Evolutionary conservation across 306 rosid species (phyloP).

Genomic region (Pterocarpus macrocarpus): DNA sequence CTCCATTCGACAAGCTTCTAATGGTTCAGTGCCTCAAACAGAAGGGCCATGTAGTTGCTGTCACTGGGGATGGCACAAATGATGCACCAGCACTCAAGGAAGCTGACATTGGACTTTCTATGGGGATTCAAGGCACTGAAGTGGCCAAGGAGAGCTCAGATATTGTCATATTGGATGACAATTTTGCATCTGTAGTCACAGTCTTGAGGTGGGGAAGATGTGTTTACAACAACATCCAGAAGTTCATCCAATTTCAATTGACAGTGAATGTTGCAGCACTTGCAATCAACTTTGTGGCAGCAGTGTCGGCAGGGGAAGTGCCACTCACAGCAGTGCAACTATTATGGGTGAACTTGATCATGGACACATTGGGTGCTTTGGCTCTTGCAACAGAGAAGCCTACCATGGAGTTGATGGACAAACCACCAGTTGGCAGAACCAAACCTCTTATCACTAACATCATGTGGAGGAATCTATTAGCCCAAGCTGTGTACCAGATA

Average conservation of each 20-base stretch:
- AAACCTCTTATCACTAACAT: slow-evolving; percentile 50
- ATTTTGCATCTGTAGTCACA: slow-evolving; percentile 47
- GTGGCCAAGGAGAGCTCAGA: slow-evolving; percentile 58
- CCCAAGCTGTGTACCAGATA: slow-evolving; percentile 53
- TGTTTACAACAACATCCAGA: slow-evolving; percentile 53
- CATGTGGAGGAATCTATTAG: slow-evolving; percentile 51
- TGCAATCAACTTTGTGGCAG: slow-evolving; percentile 50
- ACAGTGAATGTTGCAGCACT: slow-evolving; percentile 54
- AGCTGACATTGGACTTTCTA: slow-evolving; percentile 56
- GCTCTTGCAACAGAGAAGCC: slow-evolving; percentile 55
- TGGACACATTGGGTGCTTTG: slow-evolving; percentile 54
- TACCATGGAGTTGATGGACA: slow-evolving; percentile 46
- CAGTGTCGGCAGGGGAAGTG: slow-evolving; percentile 50
- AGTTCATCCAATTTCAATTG: slow-evolving; percentile 51
- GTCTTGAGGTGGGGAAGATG: slow-evolving; percentile 54
- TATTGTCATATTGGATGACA: slow-evolving; percentile 51
- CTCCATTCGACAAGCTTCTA: slow-evolving; percentile 54
- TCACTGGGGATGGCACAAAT: slow-evolving; percentile 52
- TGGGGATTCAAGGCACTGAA: slow-evolving; percentile 57
- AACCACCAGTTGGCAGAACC: slow-evolving; percentile 48
- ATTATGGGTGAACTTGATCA: slow-evolving; percentile 52
- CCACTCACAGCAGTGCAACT: slow-evolving; percentile 51
- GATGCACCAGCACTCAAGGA: slow-evolving; percentile 56
- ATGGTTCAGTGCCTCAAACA: slow-evolving; percentile 53
- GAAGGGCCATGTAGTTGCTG: slow-evolving; percentile 54